Evolutionary conservation across 2,329 filamentous ascomycete genomes (phyloP).

Genomic region (Paraconiothyrium brasiliense): DNA sequence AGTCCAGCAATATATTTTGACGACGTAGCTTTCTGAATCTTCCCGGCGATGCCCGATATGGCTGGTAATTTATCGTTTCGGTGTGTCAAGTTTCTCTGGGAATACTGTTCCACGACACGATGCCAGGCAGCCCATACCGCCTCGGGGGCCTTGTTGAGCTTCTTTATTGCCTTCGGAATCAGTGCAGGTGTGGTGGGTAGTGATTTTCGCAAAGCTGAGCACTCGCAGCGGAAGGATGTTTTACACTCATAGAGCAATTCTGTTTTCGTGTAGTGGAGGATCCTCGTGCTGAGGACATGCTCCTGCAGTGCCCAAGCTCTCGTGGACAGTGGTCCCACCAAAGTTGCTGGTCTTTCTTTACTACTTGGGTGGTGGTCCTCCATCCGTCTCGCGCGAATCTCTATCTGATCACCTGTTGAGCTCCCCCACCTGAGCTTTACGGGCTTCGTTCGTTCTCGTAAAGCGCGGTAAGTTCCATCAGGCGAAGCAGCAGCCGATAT

Average conservation of each 20-base stretch:
- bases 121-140: conserved; percentile 45
- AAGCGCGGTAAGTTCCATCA: conserved; percentile 31
- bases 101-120: conserved; percentile 42
- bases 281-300: conserved; percentile 42
- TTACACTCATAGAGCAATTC: conserved; percentile 49
- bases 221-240: conserved; percentile 45
- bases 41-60: conserved; percentile 46
- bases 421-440: conserved; percentile 39
- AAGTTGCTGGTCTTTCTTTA: conserved; percentile 33
- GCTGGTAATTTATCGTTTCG: conserved; percentile 43
- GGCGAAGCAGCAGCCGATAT: conserved; percentile 40
- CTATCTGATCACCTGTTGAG: conserved; percentile 34
- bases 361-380: conserved; percentile 41
- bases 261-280: conserved; percentile 45
- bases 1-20: conserved; percentile 47
- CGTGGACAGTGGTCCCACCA: conserved; percentile 35
- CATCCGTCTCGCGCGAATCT: conserved; percentile 37
- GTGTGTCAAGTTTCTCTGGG: conserved; percentile 37
- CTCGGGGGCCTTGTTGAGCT: conserved; percentile 24
- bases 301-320: conserved; percentile 48
- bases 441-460: conserved; percentile 38
- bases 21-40: conserved; percentile 38
- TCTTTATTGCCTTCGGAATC: conserved; percentile 43
- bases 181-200: conserved; percentile 42
- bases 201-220: conserved; percentile 36